A percentile compares a stretch with the other conserved stretches of the same genome.
Conservation (phyloP, 2,329 filamentous ascomycete species). For the Tolypocladium pustulatum region DNA sequence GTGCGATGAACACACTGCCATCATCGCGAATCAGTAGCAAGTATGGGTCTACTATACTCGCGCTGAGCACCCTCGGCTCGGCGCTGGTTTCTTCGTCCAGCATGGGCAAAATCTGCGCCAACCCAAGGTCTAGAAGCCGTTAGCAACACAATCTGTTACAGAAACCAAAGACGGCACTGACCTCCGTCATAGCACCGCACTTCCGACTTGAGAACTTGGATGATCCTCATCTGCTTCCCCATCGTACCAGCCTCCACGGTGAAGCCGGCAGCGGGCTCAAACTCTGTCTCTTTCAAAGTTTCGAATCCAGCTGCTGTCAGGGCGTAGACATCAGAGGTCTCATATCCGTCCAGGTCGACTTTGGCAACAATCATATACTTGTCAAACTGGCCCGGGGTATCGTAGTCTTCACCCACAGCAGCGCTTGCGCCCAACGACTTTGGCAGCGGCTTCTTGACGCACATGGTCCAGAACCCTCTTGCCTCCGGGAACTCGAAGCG, state of each 20-base stretch:
- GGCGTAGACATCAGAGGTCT: conserved; percentile 69
- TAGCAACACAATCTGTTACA: conserved; percentile 2
- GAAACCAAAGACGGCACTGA: conserved; percentile 31
- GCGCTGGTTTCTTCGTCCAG: conserved; percentile 80
- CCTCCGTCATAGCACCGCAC: conserved; percentile 84
- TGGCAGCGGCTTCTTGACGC: conserved; percentile 54
- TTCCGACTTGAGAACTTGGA: conserved; percentile 80
- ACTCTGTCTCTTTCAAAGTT: conserved; percentile 72
- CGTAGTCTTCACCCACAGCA: conserved; percentile 43
- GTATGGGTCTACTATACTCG: conserved; percentile 81
- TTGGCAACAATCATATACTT: conserved; percentile 79
- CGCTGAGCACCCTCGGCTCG: conserved; percentile 67
- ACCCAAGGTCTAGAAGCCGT: conserved; percentile 57
- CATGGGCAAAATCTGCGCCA: conserved; percentile 88
- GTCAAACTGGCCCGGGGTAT: conserved; percentile 54
- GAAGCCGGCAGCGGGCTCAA: conserved; percentile 78
- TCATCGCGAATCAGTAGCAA: conserved; percentile 77
- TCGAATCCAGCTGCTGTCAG: conserved; percentile 66
- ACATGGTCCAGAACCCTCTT: conserved; percentile 72
- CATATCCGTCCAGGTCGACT: conserved; percentile 54
- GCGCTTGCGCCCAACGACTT: conserved; percentile 44
- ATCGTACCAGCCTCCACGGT: conserved; percentile 81
- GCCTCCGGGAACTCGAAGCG: conserved; percentile 64
- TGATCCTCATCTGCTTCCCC: conserved; percentile 67
- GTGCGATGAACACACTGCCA: conserved; percentile 65